These are phyloP conservation scores for Marsdenia floribunda DNA, from an alignment of 257 asterid species.

Conservation along the genomic window DNA sequence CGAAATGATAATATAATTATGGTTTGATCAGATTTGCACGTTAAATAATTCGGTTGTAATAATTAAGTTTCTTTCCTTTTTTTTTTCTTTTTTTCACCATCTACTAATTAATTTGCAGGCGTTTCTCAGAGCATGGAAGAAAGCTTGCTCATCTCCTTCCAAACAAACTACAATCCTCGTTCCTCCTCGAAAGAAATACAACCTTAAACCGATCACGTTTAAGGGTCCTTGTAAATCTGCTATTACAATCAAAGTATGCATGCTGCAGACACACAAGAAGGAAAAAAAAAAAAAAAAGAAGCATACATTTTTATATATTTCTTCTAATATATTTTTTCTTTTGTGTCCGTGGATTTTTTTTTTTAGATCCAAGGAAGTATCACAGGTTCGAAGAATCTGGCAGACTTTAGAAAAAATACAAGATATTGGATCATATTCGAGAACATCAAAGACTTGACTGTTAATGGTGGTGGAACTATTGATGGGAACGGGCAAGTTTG, in stretches of 20 bases:
- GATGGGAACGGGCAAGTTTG: constrained; percentile 81
- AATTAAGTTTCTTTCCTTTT: no score
- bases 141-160: constrained; percentile 49
- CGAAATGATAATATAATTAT: no score
- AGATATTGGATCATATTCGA: constrained; percentile 72
- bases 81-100: no score
- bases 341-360: background rate
- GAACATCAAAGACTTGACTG: constrained; percentile 37
- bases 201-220: constrained; percentile 54
- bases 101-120: constrained; percentile 56
- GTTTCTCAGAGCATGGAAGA: constrained; percentile 64
- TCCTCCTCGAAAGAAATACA: constrained; percentile 50
- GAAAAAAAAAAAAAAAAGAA: no score
- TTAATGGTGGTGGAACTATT: constrained; percentile 70
- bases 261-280: no score
- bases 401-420: constrained; percentile 39
- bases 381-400: constrained; percentile 46
- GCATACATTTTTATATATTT: no score
- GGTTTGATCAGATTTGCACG: no score
- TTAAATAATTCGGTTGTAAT: no score
- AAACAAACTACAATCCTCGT: constrained; percentile 38
- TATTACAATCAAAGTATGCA: constrained; percentile 53
- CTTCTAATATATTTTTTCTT: background rate
- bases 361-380: constrained; percentile 63
- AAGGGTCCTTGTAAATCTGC: constrained; percentile 61